These are phyloP conservation scores for Solanum clarkiae DNA, from an alignment of 257 asterid species.

Conservation along the genomic window DNA sequence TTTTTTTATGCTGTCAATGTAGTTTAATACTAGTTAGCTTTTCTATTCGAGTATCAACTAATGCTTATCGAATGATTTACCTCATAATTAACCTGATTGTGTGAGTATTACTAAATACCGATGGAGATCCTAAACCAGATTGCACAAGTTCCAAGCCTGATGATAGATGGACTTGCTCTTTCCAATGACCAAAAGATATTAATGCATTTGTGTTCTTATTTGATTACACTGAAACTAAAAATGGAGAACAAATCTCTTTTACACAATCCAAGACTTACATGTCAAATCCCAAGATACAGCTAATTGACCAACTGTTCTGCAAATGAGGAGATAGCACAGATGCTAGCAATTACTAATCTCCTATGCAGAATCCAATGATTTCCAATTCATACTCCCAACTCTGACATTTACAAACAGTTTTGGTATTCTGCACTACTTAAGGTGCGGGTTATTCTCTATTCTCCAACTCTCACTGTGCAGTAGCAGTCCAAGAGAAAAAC, in stretches of 20 bases:
- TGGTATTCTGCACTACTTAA: too few species aligned
- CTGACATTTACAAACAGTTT: too few species aligned
- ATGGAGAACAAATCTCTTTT: neutral
- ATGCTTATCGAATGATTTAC: neutral
- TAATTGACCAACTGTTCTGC: neutral
- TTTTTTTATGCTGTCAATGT: neutral
- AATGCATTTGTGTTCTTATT: neutral
- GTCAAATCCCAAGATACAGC: neutral
- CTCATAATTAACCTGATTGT: neutral
- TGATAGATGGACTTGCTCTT: neutral
- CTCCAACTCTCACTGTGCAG: conserved; percentile 6
- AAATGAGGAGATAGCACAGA: neutral
- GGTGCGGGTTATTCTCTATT: too few species aligned
- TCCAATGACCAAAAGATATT: neutral
- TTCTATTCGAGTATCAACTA: neutral
- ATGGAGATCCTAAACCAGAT: neutral
- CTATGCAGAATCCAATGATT: neutral
- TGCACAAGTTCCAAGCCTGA: neutral
- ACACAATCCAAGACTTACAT: neutral
- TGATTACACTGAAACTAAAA: neutral
- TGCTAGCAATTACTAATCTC: neutral
- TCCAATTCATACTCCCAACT: too few species aligned
- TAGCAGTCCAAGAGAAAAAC: conserved; percentile 14
- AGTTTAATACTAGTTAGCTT: neutral
- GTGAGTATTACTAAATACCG: neutral